Conservation (phyloP, 495 filamentous ascomycete species). For the Lasiosphaeris hirsuta region DNA sequence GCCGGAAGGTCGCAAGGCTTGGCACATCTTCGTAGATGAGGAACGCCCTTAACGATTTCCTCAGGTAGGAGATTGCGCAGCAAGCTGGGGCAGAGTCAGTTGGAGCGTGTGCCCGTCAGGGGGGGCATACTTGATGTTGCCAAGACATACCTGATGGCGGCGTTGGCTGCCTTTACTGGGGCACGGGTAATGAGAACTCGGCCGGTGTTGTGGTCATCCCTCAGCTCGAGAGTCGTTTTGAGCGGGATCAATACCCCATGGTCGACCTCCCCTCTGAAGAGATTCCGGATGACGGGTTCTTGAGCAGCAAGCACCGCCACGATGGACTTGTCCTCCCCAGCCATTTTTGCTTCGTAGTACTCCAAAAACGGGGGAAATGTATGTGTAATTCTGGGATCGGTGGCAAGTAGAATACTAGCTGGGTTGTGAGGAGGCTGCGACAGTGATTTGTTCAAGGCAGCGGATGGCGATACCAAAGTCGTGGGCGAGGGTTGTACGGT, state of each 20-base stretch:
- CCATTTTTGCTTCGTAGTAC: slow-evolving; percentile 20
- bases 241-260: slow-evolving; percentile 49
- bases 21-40: slow-evolving; percentile 79
- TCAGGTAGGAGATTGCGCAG: slow-evolving; percentile 50
- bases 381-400: not conserved
- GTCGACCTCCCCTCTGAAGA: slow-evolving; percentile 30
- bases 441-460: not conserved
- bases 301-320: slow-evolving; percentile 24
- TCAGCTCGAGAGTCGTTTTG: slow-evolving; percentile 53
- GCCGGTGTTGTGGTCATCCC: slow-evolving; percentile 44
- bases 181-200: slow-evolving; percentile 52
- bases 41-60: slow-evolving; percentile 57
- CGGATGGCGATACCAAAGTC: slow-evolving; percentile 1
- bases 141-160: slow-evolving; percentile 47
- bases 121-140: not conserved
- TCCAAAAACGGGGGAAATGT: not conserved
- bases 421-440: not conserved
- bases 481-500: slow-evolving; percentile 5
- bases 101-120: not conserved
- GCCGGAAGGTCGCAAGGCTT: slow-evolving; percentile 67
- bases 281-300: slow-evolving; percentile 26
- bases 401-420: not conserved
- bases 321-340: slow-evolving; percentile 24
- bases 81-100: slow-evolving; percentile 30
- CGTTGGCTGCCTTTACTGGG: slow-evolving; percentile 50